phyloP scores from a whole-genome alignment of 2,329 filamentous ascomycete species.

The Beauveria bassiana region DNA sequence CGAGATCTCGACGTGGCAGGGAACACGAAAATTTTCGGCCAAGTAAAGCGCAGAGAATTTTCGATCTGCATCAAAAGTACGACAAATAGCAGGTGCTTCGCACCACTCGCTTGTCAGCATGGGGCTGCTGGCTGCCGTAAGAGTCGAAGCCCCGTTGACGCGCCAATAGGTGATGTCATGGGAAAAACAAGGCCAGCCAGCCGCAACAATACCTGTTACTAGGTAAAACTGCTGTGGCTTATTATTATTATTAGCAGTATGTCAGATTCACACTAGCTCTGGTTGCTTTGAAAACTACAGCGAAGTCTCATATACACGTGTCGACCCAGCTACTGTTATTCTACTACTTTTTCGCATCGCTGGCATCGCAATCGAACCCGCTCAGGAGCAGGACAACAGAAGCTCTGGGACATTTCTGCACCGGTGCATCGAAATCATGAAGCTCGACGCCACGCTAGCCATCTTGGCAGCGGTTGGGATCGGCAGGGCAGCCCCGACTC shows the following conservation, averaged over 20 bases:
- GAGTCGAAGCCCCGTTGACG: background rate
- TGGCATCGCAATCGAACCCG: background rate
- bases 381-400: background rate
- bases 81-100: background rate
- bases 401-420: background rate
- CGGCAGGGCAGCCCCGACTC: conserved; percentile 4
- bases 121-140: background rate
- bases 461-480: conserved; percentile 9
- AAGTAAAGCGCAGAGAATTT: background rate
- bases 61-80: background rate
- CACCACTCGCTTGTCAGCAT: background rate
- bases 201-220: background rate
- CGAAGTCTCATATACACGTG: background rate
- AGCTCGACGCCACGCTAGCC: background rate
- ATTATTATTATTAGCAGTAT: background rate
- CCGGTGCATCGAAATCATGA: background rate
- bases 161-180: conserved; percentile 3
- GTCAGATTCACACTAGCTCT: background rate
- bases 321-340: background rate
- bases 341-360: background rate
- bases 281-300: background rate
- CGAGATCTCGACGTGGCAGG: background rate
- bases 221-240: background rate
- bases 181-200: background rate
- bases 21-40: background rate